Evolutionary conservation across 768 basidiomycete species (phyloP).

Genomic region (Hygrocybe coccinea): DNA sequence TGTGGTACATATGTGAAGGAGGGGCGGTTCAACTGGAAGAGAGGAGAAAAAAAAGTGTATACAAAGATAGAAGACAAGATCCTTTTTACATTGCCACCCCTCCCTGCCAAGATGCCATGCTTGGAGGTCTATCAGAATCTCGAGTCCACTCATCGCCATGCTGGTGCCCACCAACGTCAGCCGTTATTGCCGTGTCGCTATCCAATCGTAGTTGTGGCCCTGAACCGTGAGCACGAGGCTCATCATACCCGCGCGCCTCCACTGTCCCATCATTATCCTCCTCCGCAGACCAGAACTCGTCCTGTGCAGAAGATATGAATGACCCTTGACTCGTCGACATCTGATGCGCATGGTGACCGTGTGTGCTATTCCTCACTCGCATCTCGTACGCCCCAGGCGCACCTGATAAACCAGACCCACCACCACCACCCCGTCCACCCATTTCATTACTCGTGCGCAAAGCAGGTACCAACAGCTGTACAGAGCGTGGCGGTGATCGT

Average conservation of each 20-base stretch:
- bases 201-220: not conserved
- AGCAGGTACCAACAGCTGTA: conserved; percentile 6
- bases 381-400: conserved; percentile 35
- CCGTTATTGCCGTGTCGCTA: not conserved
- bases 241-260: not conserved
- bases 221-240: not conserved
- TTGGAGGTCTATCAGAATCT: not conserved
- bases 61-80: not conserved
- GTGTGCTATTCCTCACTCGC: conserved; percentile 30
- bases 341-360: conserved; percentile 21
- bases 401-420: not conserved
- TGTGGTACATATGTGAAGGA: conserved; percentile 3
- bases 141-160: not conserved
- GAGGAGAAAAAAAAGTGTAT: no score
- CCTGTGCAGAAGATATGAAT: conserved; percentile 42
- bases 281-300: conserved; percentile 38
- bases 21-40: not conserved
- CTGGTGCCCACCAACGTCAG: not conserved
- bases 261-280: conserved; percentile 27
- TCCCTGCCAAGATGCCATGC: conserved; percentile 10
- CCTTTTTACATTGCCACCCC: conserved; percentile 9
- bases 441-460: not conserved
- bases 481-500: conserved; percentile 14
- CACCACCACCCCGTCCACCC: not conserved
- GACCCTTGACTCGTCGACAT: conserved; percentile 39